A percentile compares a stretch with the other conserved stretches of the same genome.
phyloP scores from a whole-genome alignment of 2,329 filamentous ascomycete genomes.

The Trichoderma sp. region DNA sequence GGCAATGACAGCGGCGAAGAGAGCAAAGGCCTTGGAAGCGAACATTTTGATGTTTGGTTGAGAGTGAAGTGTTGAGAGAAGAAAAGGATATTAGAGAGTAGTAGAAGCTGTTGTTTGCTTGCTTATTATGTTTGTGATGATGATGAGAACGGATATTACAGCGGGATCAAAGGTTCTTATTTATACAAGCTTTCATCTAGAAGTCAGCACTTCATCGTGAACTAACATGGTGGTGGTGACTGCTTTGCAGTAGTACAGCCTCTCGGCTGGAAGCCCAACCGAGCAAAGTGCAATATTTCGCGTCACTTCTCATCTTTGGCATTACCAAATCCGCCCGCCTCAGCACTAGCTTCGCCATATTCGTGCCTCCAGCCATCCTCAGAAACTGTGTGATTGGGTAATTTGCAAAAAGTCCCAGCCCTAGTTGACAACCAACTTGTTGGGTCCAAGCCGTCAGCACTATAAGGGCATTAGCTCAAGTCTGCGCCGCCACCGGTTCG shows the following conservation, averaged over 20 bases:
- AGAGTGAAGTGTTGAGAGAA: not conserved
- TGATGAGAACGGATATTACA: not conserved
- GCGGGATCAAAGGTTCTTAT: not conserved
- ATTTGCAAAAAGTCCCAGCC: not conserved
- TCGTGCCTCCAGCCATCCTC: not conserved
- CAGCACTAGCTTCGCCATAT: constrained; percentile 24
- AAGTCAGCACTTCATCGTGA: not conserved
- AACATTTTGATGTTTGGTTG: constrained; percentile 27
- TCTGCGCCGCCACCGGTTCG: constrained; percentile 22
- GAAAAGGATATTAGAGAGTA: not conserved
- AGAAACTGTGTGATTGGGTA: constrained; percentile 2
- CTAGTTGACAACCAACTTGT: constrained; percentile 4
- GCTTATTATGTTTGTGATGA: constrained; percentile 6
- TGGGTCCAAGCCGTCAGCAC: constrained; percentile 16
- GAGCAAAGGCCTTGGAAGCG: constrained; percentile 16
- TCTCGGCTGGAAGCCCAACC: constrained; percentile 14
- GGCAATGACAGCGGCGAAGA: constrained; percentile 22
- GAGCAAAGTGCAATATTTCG: not conserved
- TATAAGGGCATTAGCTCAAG: constrained; percentile 9
- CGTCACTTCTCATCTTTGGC: not conserved
- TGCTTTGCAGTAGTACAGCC: constrained; percentile 22
- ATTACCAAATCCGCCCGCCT: constrained; percentile 9
- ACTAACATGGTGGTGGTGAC: not conserved
- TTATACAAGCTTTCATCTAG: not conserved
- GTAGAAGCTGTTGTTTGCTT: not conserved